Evolutionary conservation across 305 asterid species (phyloP).

Genomic region (Ilex paraguariensis): DNA sequence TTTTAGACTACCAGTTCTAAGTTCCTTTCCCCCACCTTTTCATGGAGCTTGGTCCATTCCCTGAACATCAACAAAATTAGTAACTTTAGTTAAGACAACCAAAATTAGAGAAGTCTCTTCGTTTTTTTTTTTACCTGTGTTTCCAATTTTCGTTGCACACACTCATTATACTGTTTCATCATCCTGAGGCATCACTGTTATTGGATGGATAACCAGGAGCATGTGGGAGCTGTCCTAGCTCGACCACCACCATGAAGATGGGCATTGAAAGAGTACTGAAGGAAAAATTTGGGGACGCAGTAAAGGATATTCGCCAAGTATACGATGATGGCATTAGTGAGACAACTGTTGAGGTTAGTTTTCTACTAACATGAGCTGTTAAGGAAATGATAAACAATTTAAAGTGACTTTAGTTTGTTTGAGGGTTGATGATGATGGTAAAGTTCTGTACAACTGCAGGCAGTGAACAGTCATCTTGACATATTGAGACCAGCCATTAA

Average conservation of each 20-base stretch:
- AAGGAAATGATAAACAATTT: not conserved
- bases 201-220: constrained; percentile 45
- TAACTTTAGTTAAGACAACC: not conserved
- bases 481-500: constrained; percentile 80
- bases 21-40: too few relatives aligned
- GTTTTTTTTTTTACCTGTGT: not conserved
- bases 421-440: not conserved
- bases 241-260: constrained; percentile 91
- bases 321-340: constrained; percentile 37
- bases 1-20: too few relatives aligned
- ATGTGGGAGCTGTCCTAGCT: constrained; percentile 86
- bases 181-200: not conserved
- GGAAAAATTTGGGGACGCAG: constrained; percentile 81
- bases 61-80: not conserved
- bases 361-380: not conserved
- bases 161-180: not conserved
- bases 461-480: constrained; percentile 78
- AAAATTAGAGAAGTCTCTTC: not conserved
- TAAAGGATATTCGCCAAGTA: constrained; percentile 75
- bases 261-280: constrained; percentile 83
- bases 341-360: constrained; percentile 64
- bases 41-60: not conserved
- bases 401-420: not conserved
- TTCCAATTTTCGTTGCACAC: not conserved
- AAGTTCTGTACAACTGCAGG: constrained; percentile 38